These are phyloP conservation scores for Aquilaria yunnanensis DNA, from an alignment of 345 rosid species.

Conservation along the genomic window DNA sequence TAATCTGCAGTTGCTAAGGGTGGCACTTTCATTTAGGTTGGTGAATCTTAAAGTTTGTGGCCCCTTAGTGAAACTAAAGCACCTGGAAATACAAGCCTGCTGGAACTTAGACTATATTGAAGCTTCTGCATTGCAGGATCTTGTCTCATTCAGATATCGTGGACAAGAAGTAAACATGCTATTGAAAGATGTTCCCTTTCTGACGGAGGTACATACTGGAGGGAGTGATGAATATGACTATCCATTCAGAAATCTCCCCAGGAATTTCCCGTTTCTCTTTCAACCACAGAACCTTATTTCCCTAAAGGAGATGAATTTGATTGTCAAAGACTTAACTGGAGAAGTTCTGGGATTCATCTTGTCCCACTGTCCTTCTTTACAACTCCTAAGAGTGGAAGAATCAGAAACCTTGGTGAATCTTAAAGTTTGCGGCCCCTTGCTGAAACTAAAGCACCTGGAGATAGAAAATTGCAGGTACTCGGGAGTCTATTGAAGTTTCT, in stretches of 20 bases:
- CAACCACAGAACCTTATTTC: background rate
- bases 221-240: background rate
- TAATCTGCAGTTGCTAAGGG: slow-evolving; percentile 5
- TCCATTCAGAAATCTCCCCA: background rate
- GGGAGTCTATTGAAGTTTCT: slow-evolving; percentile 7
- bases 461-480: background rate
- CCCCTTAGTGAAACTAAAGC: slow-evolving; percentile 9
- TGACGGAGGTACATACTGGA: slow-evolving; percentile 4
- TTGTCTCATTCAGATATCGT: background rate
- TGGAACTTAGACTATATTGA: background rate
- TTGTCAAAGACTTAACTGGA: background rate
- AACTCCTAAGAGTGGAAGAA: background rate
- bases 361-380: slow-evolving; percentile 10
- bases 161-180: background rate
- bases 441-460: slow-evolving; percentile 11
- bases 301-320: background rate
- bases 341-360: slow-evolving; percentile 13
- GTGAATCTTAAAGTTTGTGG: slow-evolving; percentile 9
- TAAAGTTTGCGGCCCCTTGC: slow-evolving; percentile 12
- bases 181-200: slow-evolving; percentile 1
- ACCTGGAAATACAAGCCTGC: background rate
- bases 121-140: slow-evolving; percentile 1
- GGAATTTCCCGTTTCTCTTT: background rate
- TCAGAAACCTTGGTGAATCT: slow-evolving; percentile 1
- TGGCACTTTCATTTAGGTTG: background rate